Percentiles rank a stretch among this genome's conserved stretches.
phyloP scores from a whole-genome alignment of 2,329 filamentous ascomycete species.

The Stagonosporopsis cucurbitacearum region DNA sequence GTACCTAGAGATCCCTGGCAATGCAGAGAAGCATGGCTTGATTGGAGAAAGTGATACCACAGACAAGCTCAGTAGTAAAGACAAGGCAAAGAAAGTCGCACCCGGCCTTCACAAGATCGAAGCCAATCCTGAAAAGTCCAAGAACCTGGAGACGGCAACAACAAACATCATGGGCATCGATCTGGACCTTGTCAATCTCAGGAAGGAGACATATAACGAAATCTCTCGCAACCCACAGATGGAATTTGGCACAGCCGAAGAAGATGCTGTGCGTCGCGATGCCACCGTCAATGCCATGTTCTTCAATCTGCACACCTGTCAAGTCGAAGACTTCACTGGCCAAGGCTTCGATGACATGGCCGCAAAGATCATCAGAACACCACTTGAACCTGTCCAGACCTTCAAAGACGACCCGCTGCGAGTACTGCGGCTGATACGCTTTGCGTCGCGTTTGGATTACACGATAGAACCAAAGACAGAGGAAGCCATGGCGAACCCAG shows the following conservation, averaged over 20 bases:
- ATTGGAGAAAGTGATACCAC: slow-evolving; percentile 47
- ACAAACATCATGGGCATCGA: slow-evolving; percentile 85
- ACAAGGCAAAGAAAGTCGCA: slow-evolving; percentile 66
- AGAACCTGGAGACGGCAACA: slow-evolving; percentile 91
- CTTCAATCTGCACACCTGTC: slow-evolving; percentile 83
- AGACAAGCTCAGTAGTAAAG: slow-evolving; percentile 49
- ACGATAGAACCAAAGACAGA: slow-evolving; percentile 74
- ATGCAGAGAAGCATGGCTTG: slow-evolving; percentile 66
- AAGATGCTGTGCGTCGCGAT: slow-evolving; percentile 88
- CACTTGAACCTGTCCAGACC: slow-evolving; percentile 85
- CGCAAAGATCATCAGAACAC: slow-evolving; percentile 77
- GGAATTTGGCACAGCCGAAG: slow-evolving; percentile 89
- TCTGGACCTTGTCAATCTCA: slow-evolving; percentile 91
- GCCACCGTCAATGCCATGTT: slow-evolving; percentile 96
- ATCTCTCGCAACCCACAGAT: slow-evolving; percentile 89
- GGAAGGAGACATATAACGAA: slow-evolving; percentile 89
- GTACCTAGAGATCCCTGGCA: slow-evolving; percentile 68
- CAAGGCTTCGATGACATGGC: slow-evolving; percentile 77
- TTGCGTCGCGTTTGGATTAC: slow-evolving; percentile 85
- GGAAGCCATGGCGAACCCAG: slow-evolving; percentile 75
- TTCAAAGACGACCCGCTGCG: slow-evolving; percentile 93
- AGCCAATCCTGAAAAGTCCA: slow-evolving; percentile 93
- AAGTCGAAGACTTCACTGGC: slow-evolving; percentile 84
- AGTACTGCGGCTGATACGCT: slow-evolving; percentile 84
- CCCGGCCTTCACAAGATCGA: slow-evolving; percentile 82